Evolutionary conservation across 345 rosid species (phyloP), one percentile per base, ranked within the genome.

Genomic region (Hypericum androsaemum): DNA sequence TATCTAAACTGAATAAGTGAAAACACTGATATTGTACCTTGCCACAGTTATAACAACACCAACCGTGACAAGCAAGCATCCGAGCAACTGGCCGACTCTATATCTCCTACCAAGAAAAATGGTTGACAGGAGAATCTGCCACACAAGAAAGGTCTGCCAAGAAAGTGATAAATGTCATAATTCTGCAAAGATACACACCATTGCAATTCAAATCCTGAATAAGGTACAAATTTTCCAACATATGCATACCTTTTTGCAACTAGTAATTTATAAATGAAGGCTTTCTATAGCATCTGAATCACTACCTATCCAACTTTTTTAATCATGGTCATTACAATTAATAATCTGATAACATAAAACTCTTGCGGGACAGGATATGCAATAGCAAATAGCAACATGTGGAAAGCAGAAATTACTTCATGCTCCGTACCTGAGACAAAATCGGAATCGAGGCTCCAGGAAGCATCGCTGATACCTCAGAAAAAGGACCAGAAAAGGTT

Each of bases 391-490:
- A 22, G 32, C 32, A 22, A 22, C 32, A 22, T 22, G 32, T 22
- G 32, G 32, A 22, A 22, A 22, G 32, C 1, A 22, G 32, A 1
- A 22, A 46, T 13, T 6, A 13, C 22, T 12, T 13, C 15, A 13
- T 46, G 9, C 22, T 5, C 15, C 15, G 50, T 64, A 81, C 97
- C 95, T 89, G 97, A 68, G 97, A 89, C 64, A 89, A 73, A 73
- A 89, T 72, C 32, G 97, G 90, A 56, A 88, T 82, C 32, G 94
- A 80, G 61, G 94, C 86, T 49, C 97, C 97, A n/a, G 97, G 84
- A 52, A 89, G 97, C 68, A 81, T 82, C 16, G 94, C 97, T 89
- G 95, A 59, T 74, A 22, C 32, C 32, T 22, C 32, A 22, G 32
- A 22, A 22, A 22, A 22, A 22, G 32, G 32, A 22, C 32, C 32